Conservation (phyloP, 2,329 filamentous ascomycete species). For the Cladophialophora psammophila region DNA sequence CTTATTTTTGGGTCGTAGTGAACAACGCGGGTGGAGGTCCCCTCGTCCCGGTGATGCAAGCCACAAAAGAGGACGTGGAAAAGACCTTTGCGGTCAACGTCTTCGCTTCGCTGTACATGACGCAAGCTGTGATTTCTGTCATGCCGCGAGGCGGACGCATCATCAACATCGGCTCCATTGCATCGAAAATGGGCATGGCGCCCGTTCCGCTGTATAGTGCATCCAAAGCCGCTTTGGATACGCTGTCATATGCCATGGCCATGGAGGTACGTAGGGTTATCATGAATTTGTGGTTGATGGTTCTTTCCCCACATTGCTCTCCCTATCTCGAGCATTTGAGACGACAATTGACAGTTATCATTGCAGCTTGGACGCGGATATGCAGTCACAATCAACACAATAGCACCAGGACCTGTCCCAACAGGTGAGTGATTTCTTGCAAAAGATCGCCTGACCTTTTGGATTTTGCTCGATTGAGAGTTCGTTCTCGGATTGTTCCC, state of each 20-base stretch:
- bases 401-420: slow-evolving; percentile 62
- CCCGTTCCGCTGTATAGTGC: slow-evolving; percentile 56
- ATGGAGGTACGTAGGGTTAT: slow-evolving; percentile 56
- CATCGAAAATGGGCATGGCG: slow-evolving; percentile 29
- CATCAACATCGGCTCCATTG: slow-evolving; percentile 50
- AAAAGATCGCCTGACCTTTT: background rate
- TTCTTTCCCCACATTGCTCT: background rate
- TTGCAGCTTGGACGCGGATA: slow-evolving; percentile 47
- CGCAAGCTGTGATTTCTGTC: slow-evolving; percentile 22
- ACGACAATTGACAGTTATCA: slow-evolving; percentile 4
- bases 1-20: slow-evolving; percentile 18
- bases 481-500: background rate
- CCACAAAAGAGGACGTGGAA: slow-evolving; percentile 54
- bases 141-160: slow-evolving; percentile 52
- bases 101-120: slow-evolving; percentile 48
- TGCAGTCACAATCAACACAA: slow-evolving; percentile 60
- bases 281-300: background rate
- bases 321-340: slow-evolving; percentile 48
- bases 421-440: slow-evolving; percentile 5
- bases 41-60: slow-evolving; percentile 35
- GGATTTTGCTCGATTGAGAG: background rate
- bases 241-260: slow-evolving; percentile 62
- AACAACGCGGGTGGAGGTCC: slow-evolving; percentile 42
- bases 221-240: slow-evolving; percentile 67
- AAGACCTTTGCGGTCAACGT: slow-evolving; percentile 65